Conservation (phyloP, 1,139 yeast genomes). For the Hanseniaspora uvarum region DNA sequence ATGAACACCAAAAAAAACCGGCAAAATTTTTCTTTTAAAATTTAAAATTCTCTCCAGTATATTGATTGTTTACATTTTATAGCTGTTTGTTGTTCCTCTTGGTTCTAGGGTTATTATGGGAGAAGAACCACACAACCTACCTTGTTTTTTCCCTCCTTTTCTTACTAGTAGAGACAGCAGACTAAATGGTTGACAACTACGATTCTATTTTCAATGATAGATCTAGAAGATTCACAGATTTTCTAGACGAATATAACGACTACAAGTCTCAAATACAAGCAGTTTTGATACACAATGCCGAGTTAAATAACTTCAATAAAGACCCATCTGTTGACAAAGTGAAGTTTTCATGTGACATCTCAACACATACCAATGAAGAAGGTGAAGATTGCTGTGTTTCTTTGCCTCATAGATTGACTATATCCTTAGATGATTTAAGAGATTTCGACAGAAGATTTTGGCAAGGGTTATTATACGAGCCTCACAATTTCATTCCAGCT, state of each 20-base stretch:
- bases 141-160: no score
- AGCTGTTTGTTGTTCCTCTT: no score
- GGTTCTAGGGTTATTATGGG: no score
- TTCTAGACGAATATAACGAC: slow-evolving; percentile 55
- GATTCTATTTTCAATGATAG: slow-evolving; percentile 60
- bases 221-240: slow-evolving; percentile 80
- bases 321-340: slow-evolving; percentile 8
- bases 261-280: slow-evolving; percentile 61
- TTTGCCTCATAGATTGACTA: slow-evolving; percentile 55
- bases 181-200: slow-evolving; percentile 26
- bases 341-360: slow-evolving; percentile 13
- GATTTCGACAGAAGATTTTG: slow-evolving; percentile 75
- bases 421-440: slow-evolving; percentile 78
- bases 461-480: slow-evolving; percentile 62
- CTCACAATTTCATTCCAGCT: slow-evolving; percentile 83
- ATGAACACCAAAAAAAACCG: neutral
- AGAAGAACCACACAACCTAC: neutral
- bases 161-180: no score
- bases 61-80: neutral
- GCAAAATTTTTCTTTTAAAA: neutral
- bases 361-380: slow-evolving; percentile 17
- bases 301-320: slow-evolving; percentile 11
- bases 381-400: slow-evolving; percentile 30
- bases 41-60: neutral
- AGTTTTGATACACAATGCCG: slow-evolving; percentile 27